phyloP scores from a whole-genome alignment of 2,329 filamentous ascomycete species.

The Graphilbum sp. region DNA sequence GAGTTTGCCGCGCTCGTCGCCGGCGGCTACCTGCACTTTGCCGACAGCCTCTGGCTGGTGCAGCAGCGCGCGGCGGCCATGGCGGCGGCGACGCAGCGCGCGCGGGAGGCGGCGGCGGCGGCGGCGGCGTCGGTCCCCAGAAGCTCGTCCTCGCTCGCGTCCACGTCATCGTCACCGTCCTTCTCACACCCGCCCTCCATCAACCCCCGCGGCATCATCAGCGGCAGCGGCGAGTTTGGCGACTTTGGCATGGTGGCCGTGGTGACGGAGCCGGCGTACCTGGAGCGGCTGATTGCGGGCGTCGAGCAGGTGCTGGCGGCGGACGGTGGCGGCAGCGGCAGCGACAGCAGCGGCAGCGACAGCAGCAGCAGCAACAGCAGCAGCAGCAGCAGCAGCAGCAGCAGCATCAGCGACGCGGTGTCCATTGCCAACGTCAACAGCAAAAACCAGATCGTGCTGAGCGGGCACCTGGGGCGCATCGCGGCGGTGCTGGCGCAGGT shows the following conservation, averaged over 20 bases:
- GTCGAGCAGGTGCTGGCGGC: slow-evolving; percentile 63
- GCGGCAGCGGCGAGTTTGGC: slow-evolving; percentile 15
- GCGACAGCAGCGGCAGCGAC: too few relatives aligned
- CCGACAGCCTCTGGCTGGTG: slow-evolving; percentile 64
- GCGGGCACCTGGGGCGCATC: slow-evolving; percentile 71
- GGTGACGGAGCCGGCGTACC: slow-evolving; percentile 68
- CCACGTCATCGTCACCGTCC: too few relatives aligned
- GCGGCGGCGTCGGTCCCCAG: too few relatives aligned
- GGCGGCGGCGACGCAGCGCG: slow-evolving; percentile 56
- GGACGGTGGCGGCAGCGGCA: slow-evolving; percentile 8
- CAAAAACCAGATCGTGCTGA: slow-evolving; percentile 91
- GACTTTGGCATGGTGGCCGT: slow-evolving; percentile 87
- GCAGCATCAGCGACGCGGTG: slow-evolving; percentile 71
- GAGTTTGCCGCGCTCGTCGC: slow-evolving; percentile 87
- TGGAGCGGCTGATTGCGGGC: slow-evolving; percentile 50
- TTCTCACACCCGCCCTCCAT: too few relatives aligned
- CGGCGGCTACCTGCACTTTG: slow-evolving; percentile 61
- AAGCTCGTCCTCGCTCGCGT: too few relatives aligned
- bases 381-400: too few relatives aligned
- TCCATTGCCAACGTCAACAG: slow-evolving; percentile 88
- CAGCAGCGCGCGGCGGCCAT: slow-evolving; percentile 66
- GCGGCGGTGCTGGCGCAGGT: slow-evolving; percentile 69
- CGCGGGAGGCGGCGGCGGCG: slow-evolving; percentile 18
- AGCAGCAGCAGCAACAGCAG: too few relatives aligned
- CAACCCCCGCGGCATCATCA: too few relatives aligned